A percentile compares a stretch with the other conserved stretches of the same genome.
Conservation (phyloP, 1,139 yeast genomes). For the Entelexis sorbosivorans region DNA sequence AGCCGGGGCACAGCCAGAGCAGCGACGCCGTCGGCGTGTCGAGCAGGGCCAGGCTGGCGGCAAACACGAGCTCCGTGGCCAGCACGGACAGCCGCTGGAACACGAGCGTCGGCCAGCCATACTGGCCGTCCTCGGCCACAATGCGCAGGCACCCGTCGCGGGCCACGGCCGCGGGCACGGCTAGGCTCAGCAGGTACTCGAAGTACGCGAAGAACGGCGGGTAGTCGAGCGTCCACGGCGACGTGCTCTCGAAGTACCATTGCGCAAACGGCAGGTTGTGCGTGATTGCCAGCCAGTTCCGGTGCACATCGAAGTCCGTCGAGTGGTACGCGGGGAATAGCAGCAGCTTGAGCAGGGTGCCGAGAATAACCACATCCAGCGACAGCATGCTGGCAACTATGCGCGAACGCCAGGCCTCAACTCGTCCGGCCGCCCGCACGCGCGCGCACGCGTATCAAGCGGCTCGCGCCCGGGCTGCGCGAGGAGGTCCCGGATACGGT, state of each 20-base stretch:
- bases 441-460: too few relatives aligned
- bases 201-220: conserved; percentile 97
- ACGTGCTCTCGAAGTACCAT: conserved; percentile 79
- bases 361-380: conserved; percentile 14
- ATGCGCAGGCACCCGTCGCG: conserved; percentile 73
- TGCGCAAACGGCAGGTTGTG: conserved; percentile 57
- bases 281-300: conserved; percentile 94
- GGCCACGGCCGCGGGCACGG: conserved; percentile 52
- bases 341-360: conserved; percentile 39
- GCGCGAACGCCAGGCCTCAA: too few relatives aligned
- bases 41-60: conserved; percentile 30
- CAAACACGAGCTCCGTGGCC: conserved; percentile 59
- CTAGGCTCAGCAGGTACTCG: conserved; percentile 64
- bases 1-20: conserved; percentile 78
- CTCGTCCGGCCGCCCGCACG: too few relatives aligned
- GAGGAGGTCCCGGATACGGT: too few relatives aligned
- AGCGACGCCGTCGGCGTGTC: conserved; percentile 57
- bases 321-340: conserved; percentile 46
- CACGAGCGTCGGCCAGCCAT: conserved; percentile 65
- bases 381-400: conserved; percentile 1
- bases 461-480: too few relatives aligned
- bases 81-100: conserved; percentile 80
- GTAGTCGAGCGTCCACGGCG: conserved; percentile 93
- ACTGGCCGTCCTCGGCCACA: conserved; percentile 46
- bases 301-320: conserved; percentile 93